These are phyloP conservation scores for Arthrobotrys conoides DNA, from an alignment of 2,329 filamentous ascomycete genomes.

Conservation along the genomic window DNA sequence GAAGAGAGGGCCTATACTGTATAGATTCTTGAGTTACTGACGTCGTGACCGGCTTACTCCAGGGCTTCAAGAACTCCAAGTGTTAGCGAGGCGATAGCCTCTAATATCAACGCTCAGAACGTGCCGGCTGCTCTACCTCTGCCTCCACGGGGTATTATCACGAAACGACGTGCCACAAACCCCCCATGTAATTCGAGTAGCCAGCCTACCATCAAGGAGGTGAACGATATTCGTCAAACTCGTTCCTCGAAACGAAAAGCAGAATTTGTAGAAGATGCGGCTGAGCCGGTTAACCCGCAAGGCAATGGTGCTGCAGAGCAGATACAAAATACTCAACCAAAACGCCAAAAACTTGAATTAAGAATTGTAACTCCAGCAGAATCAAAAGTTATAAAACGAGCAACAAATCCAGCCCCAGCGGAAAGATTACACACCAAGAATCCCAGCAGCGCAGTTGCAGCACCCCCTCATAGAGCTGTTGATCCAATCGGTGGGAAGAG, in stretches of 20 bases:
- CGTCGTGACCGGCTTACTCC: too few relatives aligned
- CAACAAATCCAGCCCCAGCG: neutral
- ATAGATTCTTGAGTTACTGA: too few relatives aligned
- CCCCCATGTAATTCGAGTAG: too few relatives aligned
- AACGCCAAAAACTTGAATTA: neutral
- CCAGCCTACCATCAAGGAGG: neutral
- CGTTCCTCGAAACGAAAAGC: conserved; percentile 33
- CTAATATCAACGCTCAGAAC: neutral
- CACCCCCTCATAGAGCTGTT: neutral
- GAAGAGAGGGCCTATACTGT: too few relatives aligned
- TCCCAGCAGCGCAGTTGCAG: too few relatives aligned
- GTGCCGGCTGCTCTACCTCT: neutral
- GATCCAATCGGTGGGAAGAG: neutral
- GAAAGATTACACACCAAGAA: too few relatives aligned
- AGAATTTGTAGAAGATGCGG: neutral
- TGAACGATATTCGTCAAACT: neutral
- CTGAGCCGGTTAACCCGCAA: neutral
- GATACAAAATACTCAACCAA: neutral
- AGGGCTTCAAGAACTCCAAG: neutral
- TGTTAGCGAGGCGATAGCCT: too few relatives aligned
- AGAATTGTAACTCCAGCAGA: neutral
- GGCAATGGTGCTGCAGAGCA: neutral
- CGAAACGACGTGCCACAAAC: neutral
- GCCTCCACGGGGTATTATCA: neutral
- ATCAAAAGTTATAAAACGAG: neutral